These are phyloP conservation scores for Pichia deserticola DNA, from an alignment of 805 yeast species.

Conservation along the genomic window DNA sequence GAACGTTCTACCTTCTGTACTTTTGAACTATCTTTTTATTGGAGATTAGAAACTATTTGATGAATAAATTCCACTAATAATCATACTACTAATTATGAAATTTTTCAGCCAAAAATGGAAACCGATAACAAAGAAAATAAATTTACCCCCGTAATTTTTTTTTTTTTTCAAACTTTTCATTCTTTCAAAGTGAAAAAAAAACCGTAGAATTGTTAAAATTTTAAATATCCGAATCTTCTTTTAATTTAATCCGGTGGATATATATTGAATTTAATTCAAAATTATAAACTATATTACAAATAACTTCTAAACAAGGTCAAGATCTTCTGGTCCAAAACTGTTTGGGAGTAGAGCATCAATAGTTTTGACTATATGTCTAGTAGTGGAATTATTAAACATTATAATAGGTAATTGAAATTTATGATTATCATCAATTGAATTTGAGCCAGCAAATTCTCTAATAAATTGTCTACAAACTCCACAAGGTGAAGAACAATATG, in stretches of 20 bases:
- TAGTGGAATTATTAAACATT: slow-evolving; percentile 6
- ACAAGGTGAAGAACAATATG: slow-evolving; percentile 70
- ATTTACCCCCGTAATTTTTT: too few relatives aligned
- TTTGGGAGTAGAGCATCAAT: slow-evolving; percentile 5
- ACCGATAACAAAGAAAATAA: too few relatives aligned
- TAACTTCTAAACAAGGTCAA: background rate
- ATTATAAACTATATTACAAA: too few relatives aligned
- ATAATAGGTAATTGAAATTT: slow-evolving; percentile 4
- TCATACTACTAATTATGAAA: too few relatives aligned
- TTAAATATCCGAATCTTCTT: background rate
- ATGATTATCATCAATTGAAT: background rate
- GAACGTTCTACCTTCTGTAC: too few relatives aligned
- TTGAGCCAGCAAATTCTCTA: slow-evolving; percentile 54
- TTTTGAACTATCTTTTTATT: too few relatives aligned
- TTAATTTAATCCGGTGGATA: background rate
- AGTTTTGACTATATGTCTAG: slow-evolving; percentile 1
- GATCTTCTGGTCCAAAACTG: slow-evolving; percentile 8
- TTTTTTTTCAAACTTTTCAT: too few relatives aligned
- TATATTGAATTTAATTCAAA: background rate
- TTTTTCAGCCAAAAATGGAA: too few relatives aligned
- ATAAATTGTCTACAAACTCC: slow-evolving; percentile 91
- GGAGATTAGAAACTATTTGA: too few relatives aligned
- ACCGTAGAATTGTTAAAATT: background rate
- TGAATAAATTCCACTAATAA: too few relatives aligned
- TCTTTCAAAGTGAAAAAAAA: too few relatives aligned